Evolutionary conservation across 495 filamentous ascomycete genomes (phyloP).

Genomic region (Penicillium parvum): DNA sequence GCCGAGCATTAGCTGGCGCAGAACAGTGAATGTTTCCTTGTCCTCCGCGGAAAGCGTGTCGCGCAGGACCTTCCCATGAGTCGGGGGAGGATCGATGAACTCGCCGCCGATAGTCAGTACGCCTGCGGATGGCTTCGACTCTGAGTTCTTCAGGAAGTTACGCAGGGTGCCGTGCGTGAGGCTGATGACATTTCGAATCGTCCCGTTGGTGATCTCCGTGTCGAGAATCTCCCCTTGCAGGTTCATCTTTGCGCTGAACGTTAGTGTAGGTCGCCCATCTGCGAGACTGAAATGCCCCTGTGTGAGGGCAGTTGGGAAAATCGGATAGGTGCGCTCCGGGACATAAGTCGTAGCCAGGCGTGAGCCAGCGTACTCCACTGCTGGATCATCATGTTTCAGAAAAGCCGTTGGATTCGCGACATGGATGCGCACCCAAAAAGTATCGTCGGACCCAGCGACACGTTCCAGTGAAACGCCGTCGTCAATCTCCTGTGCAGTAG

Average conservation of each 20-base stretch:
- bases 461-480: constrained; percentile 81
- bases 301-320: constrained; percentile 62
- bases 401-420: constrained; percentile 93
- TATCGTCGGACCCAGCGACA: constrained; percentile 48
- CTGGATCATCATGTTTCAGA: constrained; percentile 50
- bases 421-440: constrained; percentile 83
- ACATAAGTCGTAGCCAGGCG: constrained; percentile 67
- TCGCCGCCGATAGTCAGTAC: constrained; percentile 41
- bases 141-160: constrained; percentile 43
- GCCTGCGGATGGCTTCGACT: constrained; percentile 1
- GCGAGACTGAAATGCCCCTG: constrained; percentile 65
- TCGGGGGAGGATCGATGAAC: constrained; percentile 4
- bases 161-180: constrained; percentile 60
- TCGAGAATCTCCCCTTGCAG: constrained; percentile 64
- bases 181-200: constrained; percentile 65
- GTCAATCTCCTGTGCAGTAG: constrained; percentile 72
- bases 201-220: constrained; percentile 64
- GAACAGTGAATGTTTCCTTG: constrained; percentile 34
- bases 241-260: constrained; percentile 73
- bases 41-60: constrained; percentile 32
- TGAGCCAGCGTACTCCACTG: constrained; percentile 61
- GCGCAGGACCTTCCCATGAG: constrained; percentile 10
- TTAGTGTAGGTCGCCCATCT: constrained; percentile 63
- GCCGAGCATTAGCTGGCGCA: constrained; percentile 39
- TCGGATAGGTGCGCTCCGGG: constrained; percentile 65